Percentiles rank a stretch among this genome's conserved stretches.
Conservation (phyloP, 257 asterid genomes). For the Lycium ferocissimum region DNA sequence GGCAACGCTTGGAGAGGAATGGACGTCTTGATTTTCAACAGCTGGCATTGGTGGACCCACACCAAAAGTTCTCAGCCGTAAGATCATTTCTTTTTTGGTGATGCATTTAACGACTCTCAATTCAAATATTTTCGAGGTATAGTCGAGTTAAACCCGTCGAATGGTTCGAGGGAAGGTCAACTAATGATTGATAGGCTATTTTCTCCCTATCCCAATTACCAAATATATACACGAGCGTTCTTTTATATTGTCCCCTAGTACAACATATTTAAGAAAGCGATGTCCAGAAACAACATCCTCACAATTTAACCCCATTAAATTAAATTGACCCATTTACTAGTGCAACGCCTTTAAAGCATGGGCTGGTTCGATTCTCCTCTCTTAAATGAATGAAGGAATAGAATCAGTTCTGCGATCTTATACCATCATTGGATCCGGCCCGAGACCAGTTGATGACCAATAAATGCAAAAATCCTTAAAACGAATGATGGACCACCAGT, state of each 20-base stretch:
- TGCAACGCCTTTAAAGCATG: neutral
- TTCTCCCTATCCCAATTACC: too few species aligned
- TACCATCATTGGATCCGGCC: neutral
- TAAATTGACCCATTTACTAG: neutral
- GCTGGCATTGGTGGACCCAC: slow-evolving; percentile 99
- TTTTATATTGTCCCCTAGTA: too few species aligned
- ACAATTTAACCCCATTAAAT: neutral
- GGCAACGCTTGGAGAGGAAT: slow-evolving; percentile 81
- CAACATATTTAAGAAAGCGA: too few species aligned
- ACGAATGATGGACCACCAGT: neutral
- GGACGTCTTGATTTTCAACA: slow-evolving; percentile 82
- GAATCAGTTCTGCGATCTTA: neutral
- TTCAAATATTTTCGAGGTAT: neutral
- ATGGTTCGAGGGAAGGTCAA: neutral
- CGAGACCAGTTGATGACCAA: neutral
- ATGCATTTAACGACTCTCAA: neutral
- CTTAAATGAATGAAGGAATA: neutral
- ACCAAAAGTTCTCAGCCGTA: slow-evolving; percentile 80
- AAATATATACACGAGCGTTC: too few species aligned
- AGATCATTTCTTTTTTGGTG: slow-evolving; percentile 9
- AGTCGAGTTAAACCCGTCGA: neutral
- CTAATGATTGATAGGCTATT: too few species aligned
- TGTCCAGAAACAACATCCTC: neutral
- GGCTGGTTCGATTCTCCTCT: neutral
- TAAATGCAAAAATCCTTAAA: too few species aligned